Evolutionary conservation across 2,329 filamentous ascomycete species (phyloP).

Genomic region (Chaetomiaceae sp.): DNA sequence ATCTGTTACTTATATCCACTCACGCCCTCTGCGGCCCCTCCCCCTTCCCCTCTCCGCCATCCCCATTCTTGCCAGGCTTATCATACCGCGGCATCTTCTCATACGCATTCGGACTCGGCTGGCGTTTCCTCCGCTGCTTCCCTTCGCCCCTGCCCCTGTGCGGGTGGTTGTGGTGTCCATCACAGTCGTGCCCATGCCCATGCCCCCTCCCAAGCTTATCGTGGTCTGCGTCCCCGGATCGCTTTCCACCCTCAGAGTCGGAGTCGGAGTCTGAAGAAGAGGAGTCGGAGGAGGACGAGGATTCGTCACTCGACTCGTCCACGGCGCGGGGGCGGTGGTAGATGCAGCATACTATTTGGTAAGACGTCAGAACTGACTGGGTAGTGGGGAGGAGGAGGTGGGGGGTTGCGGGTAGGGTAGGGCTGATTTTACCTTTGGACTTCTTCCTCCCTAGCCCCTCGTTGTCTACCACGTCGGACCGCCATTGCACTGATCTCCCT

Average conservation of each 20-base stretch:
- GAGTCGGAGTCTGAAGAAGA: conserved; percentile 50
- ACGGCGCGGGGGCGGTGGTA: conserved; percentile 82
- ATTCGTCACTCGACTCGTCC: conserved; percentile 75
- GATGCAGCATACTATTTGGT: conserved; percentile 84
- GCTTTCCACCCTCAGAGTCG: conserved; percentile 10
- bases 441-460: conserved; percentile 91
- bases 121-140: conserved; percentile 44
- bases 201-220: conserved; percentile 31
- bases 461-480: conserved; percentile 89
- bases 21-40: not conserved
- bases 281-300: conserved; percentile 50
- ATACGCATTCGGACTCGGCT: conserved; percentile 75
- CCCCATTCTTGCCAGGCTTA: conserved; percentile 29
- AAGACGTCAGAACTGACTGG: not conserved
- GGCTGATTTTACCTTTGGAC: conserved; percentile 67
- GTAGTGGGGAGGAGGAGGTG: not conserved
- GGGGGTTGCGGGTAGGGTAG: not conserved
- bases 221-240: not conserved
- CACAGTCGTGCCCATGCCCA: conserved; percentile 33
- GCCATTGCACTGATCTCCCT: conserved; percentile 76
- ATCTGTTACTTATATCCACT: not conserved
- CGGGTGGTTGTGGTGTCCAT: conserved; percentile 31
- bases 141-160: conserved; percentile 30
- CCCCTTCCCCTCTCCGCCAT: conserved; percentile 1
- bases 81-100: conserved; percentile 65